phyloP scores from a whole-genome alignment of 495 filamentous ascomycete species.

The Bacidia gigantensis region DNA sequence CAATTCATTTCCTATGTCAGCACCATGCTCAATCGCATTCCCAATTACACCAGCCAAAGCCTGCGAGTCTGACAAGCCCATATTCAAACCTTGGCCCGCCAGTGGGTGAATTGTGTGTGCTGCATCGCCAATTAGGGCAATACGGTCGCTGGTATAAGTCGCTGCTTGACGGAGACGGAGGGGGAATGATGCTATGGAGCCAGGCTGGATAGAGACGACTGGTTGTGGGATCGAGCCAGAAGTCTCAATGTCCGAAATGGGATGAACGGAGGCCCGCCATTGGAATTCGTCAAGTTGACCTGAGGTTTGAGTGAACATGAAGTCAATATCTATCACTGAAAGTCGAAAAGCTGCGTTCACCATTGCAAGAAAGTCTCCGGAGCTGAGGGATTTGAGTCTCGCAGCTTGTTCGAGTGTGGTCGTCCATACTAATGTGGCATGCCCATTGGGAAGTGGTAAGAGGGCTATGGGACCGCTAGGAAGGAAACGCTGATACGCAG shows the following conservation, averaged over 20 bases:
- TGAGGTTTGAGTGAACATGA: slow-evolving; percentile 50
- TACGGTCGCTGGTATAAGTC: slow-evolving; percentile 75
- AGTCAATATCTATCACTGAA: slow-evolving; percentile 59
- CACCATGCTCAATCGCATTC: slow-evolving; percentile 64
- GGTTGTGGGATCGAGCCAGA: slow-evolving; percentile 29
- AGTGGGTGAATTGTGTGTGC: slow-evolving; percentile 92
- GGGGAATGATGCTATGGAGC: slow-evolving; percentile 79
- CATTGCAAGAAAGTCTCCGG: slow-evolving; percentile 65
- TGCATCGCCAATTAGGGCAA: slow-evolving; percentile 84
- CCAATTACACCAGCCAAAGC: slow-evolving; percentile 59
- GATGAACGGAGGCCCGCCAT: slow-evolving; percentile 67
- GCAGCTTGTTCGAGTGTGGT: slow-evolving; percentile 68
- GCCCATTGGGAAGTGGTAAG: slow-evolving; percentile 71
- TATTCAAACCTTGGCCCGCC: slow-evolving; percentile 88
- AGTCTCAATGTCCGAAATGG: slow-evolving; percentile 28
- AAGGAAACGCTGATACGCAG: slow-evolving; percentile 91
- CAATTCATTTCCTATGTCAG: slow-evolving; percentile 66
- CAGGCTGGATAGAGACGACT: slow-evolving; percentile 57
- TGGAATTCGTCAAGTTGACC: slow-evolving; percentile 60
- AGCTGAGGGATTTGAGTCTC: slow-evolving; percentile 58
- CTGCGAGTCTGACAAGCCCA: slow-evolving; percentile 76
- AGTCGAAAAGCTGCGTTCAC: slow-evolving; percentile 92
- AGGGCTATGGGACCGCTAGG: slow-evolving; percentile 84
- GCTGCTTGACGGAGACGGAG: slow-evolving; percentile 81
- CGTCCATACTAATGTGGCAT: slow-evolving; percentile 83